Base-by-base conservation (phyloP, 805 yeast species). In the Teunomyces stri region DNA sequence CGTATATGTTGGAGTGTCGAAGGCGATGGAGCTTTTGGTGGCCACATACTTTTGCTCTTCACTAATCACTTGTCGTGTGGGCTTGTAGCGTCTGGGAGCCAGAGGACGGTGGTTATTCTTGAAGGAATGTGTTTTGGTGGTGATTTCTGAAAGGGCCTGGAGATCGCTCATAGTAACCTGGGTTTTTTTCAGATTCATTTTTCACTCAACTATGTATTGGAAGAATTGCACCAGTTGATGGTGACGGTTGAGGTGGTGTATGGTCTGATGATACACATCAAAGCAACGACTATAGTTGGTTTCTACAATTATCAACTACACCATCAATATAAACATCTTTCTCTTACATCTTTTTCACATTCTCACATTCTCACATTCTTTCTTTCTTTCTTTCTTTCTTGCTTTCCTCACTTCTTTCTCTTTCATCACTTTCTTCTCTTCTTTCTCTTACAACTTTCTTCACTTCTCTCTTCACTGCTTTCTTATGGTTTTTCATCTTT, bases 41-140 rank as follows among this genome's bases (percentile, higher is more conserved):
- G 72, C 76, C 27, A 74, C 68, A 41, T 92, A 78, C 58, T 86
- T 85, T 55, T 79, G 78, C 64, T 92, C 98, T 56, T 92, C 97
- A 5, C 81, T 75, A 2, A 85, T 51, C 13, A 90, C 69, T 57
- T 91, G 95, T 58, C 84, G 81, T 20, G 80, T 68, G 22, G 94
- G 83, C 62, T 90, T 89, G 64, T 82, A 85, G 46, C 95, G 74
- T 53, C 85, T 75, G 43, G 72, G 70, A 6, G 85, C 76, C 1
- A 75, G 68, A n/a, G 56, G 52, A 64, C 81, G 74, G 15, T 66
- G 57, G 45, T 69, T 76, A 40, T 60, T 61, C 61, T 87, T 89
- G 76, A 87, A 88, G n/a, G 66, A 54, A 42, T 78, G 79, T 0
- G 71, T 75, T 21, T 60, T 62, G 11, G 75, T 68, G 27, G 76